phyloP scores from a whole-genome alignment of 306 rosid genomes.

The Cajanus cajan region DNA sequence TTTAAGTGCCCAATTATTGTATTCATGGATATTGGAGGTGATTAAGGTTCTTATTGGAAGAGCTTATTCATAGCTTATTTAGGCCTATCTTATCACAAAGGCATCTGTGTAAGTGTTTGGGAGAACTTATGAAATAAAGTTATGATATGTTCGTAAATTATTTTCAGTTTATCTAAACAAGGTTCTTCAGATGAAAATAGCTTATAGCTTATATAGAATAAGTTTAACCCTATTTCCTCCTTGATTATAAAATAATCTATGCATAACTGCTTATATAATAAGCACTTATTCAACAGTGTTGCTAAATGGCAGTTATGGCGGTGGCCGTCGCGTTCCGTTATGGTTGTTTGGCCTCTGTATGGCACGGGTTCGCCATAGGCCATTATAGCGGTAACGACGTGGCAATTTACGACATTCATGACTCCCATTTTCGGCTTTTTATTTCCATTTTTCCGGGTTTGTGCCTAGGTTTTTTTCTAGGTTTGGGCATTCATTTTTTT shows the following conservation, averaged over 20 bases:
- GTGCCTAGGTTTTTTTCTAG: no score
- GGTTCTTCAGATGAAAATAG: background rate
- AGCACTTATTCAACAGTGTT: no score
- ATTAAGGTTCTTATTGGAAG: background rate
- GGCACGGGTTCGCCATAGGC: no score
- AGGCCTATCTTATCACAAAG: background rate
- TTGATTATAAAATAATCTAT: background rate
- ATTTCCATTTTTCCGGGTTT: no score
- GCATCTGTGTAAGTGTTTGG: background rate
- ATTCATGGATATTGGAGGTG: conserved; percentile 1
- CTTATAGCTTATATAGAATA: background rate
- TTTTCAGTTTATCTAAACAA: background rate
- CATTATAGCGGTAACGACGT: no score
- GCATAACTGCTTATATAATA: background rate
- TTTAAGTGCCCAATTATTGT: no score
- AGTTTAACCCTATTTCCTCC: background rate
- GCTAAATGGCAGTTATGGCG: no score
- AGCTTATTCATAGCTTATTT: background rate
- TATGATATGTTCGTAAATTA: background rate
- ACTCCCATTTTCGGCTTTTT: no score
- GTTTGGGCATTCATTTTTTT: no score
- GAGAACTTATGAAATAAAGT: background rate
- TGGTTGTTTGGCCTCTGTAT: no score
- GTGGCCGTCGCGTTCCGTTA: no score
- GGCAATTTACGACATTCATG: no score